phyloP scores from a whole-genome alignment of 2,329 filamentous ascomycete species.

The Microcera coccophila region DNA sequence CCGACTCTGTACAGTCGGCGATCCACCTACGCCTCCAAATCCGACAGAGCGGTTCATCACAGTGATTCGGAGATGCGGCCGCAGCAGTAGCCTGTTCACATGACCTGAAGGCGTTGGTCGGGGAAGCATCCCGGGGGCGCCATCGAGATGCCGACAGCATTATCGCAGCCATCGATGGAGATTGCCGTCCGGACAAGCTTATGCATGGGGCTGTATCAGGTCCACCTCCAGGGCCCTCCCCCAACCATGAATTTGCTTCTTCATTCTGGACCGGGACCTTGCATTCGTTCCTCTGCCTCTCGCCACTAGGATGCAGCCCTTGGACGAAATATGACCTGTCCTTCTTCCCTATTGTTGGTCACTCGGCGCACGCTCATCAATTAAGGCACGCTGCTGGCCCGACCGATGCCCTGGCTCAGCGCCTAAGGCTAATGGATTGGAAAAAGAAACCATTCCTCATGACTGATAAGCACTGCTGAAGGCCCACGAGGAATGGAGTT shows the following conservation, averaged over 20 bases:
- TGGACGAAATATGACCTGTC: background rate
- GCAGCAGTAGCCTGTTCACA: conserved; percentile 25
- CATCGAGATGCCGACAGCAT: conserved; percentile 6
- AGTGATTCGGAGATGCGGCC: conserved; percentile 16
- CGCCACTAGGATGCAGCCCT: background rate
- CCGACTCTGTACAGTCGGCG: background rate
- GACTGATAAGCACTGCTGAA: background rate
- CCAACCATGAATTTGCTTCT: background rate
- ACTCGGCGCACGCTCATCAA: background rate
- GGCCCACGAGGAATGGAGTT: background rate
- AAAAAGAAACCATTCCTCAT: background rate
- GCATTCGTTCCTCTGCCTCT: too few species aligned
- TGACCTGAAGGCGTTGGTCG: conserved; percentile 20
- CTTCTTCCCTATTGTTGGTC: background rate
- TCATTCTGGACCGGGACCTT: background rate
- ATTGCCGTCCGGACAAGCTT: background rate
- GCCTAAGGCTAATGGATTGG: background rate
- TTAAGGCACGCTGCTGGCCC: background rate
- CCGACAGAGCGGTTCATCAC: conserved; percentile 27
- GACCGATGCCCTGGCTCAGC: background rate
- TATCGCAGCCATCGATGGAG: background rate
- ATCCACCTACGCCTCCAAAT: conserved; percentile 4
- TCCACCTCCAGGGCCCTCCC: background rate
- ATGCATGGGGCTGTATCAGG: background rate
- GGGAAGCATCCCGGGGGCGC: conserved; percentile 18